Percentiles rank a stretch among this genome's conserved stretches.
Evolutionary conservation across 2,329 filamentous ascomycete species (phyloP).

Genomic region (Colletotrichum eremochloae): DNA sequence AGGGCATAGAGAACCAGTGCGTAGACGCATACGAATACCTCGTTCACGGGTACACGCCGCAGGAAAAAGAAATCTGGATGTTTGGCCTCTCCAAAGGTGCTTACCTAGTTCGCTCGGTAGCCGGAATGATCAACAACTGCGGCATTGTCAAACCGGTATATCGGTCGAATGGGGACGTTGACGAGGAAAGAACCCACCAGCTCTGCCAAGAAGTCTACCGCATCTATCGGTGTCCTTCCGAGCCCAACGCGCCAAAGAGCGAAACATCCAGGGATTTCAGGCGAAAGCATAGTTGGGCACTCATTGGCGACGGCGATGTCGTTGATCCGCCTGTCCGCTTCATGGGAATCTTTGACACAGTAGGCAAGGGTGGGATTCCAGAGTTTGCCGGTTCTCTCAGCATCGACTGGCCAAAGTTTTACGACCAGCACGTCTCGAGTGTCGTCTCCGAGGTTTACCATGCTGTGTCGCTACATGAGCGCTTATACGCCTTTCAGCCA

Average conservation of each 20-base stretch:
- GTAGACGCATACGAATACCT: conserved; percentile 44
- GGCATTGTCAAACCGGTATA: conserved; percentile 44
- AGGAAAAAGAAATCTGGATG: conserved; percentile 45
- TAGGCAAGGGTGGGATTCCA: conserved; percentile 44
- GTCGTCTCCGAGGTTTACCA: conserved; percentile 47
- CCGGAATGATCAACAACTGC: conserved; percentile 50
- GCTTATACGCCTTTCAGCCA: conserved; percentile 43
- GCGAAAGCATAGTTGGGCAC: conserved; percentile 35
- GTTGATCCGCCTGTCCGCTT: conserved; percentile 43
- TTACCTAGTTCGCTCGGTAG: conserved; percentile 45
- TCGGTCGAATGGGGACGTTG: conserved; percentile 7
- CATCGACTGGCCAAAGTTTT: conserved; percentile 46
- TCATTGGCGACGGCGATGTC: conserved; percentile 35
- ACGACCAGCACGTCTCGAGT: conserved; percentile 46
- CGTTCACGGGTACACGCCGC: conserved; percentile 30
- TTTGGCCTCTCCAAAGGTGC: conserved; percentile 48
- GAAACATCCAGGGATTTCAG: conserved; percentile 41
- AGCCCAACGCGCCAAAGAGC: conserved; percentile 42
- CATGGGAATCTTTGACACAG: conserved; percentile 46
- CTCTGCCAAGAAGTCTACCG: conserved; percentile 44
- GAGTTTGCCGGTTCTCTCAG: conserved; percentile 44
- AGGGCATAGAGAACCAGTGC: conserved; percentile 37
- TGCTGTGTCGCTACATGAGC: conserved; percentile 44
- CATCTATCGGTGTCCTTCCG: conserved; percentile 44
- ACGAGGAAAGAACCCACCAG: conserved; percentile 31